Conservation (phyloP, 1,284 basidiomycete genomes). For the Athelia sp. region DNA sequence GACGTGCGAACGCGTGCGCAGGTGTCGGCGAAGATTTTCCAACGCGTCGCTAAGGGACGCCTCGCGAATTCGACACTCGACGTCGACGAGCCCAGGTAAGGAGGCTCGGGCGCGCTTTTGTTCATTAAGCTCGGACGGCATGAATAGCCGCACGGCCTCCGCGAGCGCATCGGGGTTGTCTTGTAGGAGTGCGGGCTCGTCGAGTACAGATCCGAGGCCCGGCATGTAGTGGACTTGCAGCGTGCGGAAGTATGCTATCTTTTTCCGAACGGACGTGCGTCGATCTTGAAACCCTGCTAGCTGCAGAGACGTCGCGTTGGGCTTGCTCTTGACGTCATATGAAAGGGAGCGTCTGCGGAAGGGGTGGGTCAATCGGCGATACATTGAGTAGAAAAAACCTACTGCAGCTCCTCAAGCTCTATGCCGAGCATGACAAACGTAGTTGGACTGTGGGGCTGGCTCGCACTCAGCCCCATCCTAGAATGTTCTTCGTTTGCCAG, state of each 20-base stretch:
- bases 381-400: background rate
- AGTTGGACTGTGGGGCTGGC: constrained; percentile 3
- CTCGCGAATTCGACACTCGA: background rate
- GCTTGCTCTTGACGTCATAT: background rate
- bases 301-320: background rate
- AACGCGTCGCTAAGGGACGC: background rate
- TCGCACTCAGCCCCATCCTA: background rate
- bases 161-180: background rate
- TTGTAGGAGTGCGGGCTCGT: background rate
- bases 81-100: background rate
- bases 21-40: constrained; percentile 1
- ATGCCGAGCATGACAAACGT: constrained; percentile 4
- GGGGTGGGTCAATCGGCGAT: background rate
- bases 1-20: background rate
- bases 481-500: constrained; percentile 4
- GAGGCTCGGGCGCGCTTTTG: background rate
- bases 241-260: background rate
- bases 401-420: constrained; percentile 10
- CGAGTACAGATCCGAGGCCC: background rate
- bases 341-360: background rate
- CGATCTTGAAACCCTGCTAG: background rate
- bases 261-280: background rate
- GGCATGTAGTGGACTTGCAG: background rate
- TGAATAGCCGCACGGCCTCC: constrained; percentile 4
- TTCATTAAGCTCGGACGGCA: background rate